Evolutionary conservation across 495 filamentous ascomycete genomes (phyloP), one percentile per base, ranked within the genome.

Genomic region (Bombardia bombarda): DNA sequence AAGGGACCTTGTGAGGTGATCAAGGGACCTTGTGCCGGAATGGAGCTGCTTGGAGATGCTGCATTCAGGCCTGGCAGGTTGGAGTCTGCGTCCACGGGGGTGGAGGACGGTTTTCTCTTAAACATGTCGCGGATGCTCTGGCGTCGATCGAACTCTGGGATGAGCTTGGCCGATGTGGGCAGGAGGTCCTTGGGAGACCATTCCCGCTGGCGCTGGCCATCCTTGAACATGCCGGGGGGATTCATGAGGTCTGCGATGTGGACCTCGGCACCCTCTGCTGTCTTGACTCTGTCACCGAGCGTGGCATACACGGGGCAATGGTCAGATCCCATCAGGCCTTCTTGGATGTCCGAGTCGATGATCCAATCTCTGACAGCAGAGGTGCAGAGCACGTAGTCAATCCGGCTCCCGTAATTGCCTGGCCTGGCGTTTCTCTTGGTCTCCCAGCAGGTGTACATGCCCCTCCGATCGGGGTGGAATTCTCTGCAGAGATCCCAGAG

Each of bases 101-200:
- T 12, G 25, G 47, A 23, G 32, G 4, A 47, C 23, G 6, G 60
- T 41, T 72, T 75, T 56, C 78, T 87, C 26, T 67, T 73, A 50
- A 97, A 95, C 90, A 97, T 95, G 47, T 95, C 89, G 45, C 84
- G 88, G 54, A 97, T 95, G 53, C 68, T 95, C 47, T 79, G 74
- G 3, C 90, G 80, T 35, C 79, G 80, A 47, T 87, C 78, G 48
- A 95, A 97, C 55, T 97, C 90, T 0, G 88, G 84, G 32, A 95
- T 82, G 13, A 90, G 70, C 50, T 79, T 88, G 0, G 82, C 88
- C 7, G 89, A 95, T 1, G 77, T 63, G n/a, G 87, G 79, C 9
- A 88, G 68, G 1, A 82, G 58, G 50, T 84, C 75, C 50, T 78
- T 83, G 2, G 67, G 52, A 9, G 75, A 72, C 67, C 82, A 89